Evolutionary conservation across 441 rosid species (phyloP).

Genomic region (Flueggea neowawraea): DNA sequence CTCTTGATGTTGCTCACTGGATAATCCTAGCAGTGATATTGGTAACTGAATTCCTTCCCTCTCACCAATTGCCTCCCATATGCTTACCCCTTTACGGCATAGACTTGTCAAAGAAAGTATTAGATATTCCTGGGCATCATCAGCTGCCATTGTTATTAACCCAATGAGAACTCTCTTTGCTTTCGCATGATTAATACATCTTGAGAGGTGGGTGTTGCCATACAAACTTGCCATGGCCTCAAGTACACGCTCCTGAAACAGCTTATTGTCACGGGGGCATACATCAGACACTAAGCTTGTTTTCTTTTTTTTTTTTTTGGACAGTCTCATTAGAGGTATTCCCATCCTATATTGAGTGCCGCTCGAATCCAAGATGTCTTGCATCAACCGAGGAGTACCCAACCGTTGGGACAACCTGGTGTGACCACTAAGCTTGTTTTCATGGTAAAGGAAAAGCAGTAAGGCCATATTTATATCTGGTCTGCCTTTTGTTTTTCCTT

Average conservation of each 20-base stretch:
- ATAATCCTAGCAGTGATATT: constrained; percentile 72
- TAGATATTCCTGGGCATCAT: constrained; percentile 55
- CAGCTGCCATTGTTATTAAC: constrained; percentile 63
- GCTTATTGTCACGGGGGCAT: no score
- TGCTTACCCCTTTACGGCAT: constrained; percentile 44
- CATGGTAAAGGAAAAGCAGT: no score
- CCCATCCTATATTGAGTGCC: no score
- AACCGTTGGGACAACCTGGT: no score
- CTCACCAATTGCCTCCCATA: constrained; percentile 83
- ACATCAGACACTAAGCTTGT: no score
- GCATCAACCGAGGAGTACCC: no score
- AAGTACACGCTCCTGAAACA: constrained; percentile 80
- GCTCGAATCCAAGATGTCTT: no score
- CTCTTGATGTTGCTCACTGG: constrained; percentile 87
- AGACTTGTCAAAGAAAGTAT: constrained; percentile 57
- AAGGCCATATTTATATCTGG: no score
- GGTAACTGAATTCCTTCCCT: constrained; percentile 86
- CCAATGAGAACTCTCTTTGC: constrained; percentile 73
- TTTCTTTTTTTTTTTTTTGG: no score
- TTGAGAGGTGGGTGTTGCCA: constrained; percentile 55
- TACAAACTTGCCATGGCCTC: constrained; percentile 92
- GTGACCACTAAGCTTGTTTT: no score
- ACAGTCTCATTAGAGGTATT: no score
- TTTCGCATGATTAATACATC: constrained; percentile 54
- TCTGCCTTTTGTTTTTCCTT: no score